These are phyloP conservation scores for Paramarasmius palmivorus DNA, from an alignment of 1,284 basidiomycete species.

Conservation along the genomic window DNA sequence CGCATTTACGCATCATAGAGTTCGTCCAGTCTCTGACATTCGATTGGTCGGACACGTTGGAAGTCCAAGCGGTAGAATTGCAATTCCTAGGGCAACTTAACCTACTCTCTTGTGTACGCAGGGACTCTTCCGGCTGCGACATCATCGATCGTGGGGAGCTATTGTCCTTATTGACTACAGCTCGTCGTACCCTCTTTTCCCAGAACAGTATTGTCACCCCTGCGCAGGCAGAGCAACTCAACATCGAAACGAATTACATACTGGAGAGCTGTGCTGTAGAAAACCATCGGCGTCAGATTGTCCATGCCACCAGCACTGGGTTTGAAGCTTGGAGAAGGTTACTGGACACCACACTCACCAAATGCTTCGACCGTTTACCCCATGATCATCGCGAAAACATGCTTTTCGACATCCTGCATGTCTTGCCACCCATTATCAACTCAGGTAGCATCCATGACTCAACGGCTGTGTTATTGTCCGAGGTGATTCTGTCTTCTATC, in stretches of 20 bases:
- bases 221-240: constrained; percentile 68
- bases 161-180: constrained; percentile 61
- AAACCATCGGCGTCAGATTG: constrained; percentile 83
- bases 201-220: constrained; percentile 68
- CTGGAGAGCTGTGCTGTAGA: constrained; percentile 82
- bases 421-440: constrained; percentile 64
- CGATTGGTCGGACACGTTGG: constrained; percentile 81
- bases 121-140: constrained; percentile 76
- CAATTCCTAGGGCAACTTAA: constrained; percentile 73
- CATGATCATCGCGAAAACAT: constrained; percentile 82
- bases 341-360: constrained; percentile 80
- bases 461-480: constrained; percentile 80
- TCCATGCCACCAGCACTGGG: constrained; percentile 67
- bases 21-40: constrained; percentile 85
- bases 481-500: constrained; percentile 79
- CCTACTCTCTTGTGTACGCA: constrained; percentile 72
- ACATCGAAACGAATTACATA: constrained; percentile 73
- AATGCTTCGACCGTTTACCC: constrained; percentile 81
- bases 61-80: constrained; percentile 59
- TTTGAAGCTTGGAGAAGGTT: constrained; percentile 84
- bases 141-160: constrained; percentile 78
- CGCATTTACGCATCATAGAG: constrained; percentile 83
- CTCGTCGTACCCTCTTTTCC: constrained; percentile 61
- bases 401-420: constrained; percentile 84
- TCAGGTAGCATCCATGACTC: constrained; percentile 65